Conservation (phyloP, 1,284 basidiomycete genomes). For the Lentinula novae-zelandiae region DNA sequence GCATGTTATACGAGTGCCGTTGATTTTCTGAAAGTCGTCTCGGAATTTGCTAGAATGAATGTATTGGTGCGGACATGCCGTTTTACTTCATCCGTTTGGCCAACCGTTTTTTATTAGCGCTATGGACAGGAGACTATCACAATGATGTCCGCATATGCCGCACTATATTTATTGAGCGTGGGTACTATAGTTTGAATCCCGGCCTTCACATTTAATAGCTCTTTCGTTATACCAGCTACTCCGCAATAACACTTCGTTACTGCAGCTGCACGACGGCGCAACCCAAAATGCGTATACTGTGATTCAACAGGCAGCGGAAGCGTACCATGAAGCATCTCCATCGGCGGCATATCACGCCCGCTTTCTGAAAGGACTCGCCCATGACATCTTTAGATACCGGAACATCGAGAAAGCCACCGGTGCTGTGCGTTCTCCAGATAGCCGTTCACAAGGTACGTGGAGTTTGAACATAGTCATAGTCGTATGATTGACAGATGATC, state of each 20-base stretch:
- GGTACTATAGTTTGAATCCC: slow-evolving; percentile 14
- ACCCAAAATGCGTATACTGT: slow-evolving; percentile 57
- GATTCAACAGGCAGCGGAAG: slow-evolving; percentile 67
- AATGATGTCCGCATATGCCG: slow-evolving; percentile 80
- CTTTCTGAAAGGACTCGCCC: slow-evolving; percentile 66
- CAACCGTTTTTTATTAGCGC: slow-evolving; percentile 39
- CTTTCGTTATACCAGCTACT: slow-evolving; percentile 45
- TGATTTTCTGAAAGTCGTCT: slow-evolving; percentile 64
- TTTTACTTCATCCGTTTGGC: background rate
- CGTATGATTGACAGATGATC: slow-evolving; percentile 9
- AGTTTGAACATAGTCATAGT: slow-evolving; percentile 10
- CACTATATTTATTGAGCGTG: slow-evolving; percentile 73
- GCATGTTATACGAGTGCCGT: slow-evolving; percentile 70
- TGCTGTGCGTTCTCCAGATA: slow-evolving; percentile 43
- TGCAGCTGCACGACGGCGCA: slow-evolving; percentile 53
- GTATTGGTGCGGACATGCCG: slow-evolving; percentile 57
- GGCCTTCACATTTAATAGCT: slow-evolving; percentile 10
- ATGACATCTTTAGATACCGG: slow-evolving; percentile 55
- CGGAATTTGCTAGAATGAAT: slow-evolving; percentile 69
- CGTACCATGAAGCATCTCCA: slow-evolving; percentile 66
- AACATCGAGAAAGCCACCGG: slow-evolving; percentile 36
- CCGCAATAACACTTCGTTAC: slow-evolving; percentile 51
- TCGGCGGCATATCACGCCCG: slow-evolving; percentile 69
- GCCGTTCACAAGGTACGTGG: slow-evolving; percentile 44
- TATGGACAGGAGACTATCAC: slow-evolving; percentile 80